Evolutionary conservation across 495 filamentous ascomycete genomes (phyloP).

Genomic region (Talaromyces proteolyticus): DNA sequence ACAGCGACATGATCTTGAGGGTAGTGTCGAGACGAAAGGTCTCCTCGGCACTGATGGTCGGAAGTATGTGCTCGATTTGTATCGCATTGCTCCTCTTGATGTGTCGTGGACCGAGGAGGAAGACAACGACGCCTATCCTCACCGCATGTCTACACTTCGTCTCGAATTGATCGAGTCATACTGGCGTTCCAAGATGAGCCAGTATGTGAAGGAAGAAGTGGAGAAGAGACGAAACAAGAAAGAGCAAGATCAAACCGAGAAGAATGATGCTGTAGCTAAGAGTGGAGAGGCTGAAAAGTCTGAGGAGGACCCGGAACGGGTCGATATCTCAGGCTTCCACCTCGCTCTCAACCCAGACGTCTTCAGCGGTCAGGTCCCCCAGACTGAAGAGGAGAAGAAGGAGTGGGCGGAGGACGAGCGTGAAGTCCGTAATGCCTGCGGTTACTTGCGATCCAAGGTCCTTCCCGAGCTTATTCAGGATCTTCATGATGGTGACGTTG

Average conservation of each 20-base stretch:
- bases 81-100: constrained; percentile 90
- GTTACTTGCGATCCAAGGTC: constrained; percentile 64
- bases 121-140: constrained; percentile 66
- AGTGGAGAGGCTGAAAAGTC: constrained; percentile 23
- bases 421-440: constrained; percentile 79
- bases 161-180: constrained; percentile 83
- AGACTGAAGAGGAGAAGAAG: constrained; percentile 84
- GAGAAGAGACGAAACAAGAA: constrained; percentile 45
- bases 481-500: constrained; percentile 85
- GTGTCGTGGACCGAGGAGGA: constrained; percentile 82
- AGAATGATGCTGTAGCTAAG: constrained; percentile 39
- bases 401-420: constrained; percentile 81
- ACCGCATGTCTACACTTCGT: constrained; percentile 89
- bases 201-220: constrained; percentile 75
- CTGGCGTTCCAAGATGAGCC: constrained; percentile 77
- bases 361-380: constrained; percentile 85
- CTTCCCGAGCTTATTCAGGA: constrained; percentile 76
- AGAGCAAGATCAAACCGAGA: constrained; percentile 24
- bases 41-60: constrained; percentile 93
- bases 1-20: constrained; percentile 85
- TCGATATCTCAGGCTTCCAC: constrained; percentile 82
- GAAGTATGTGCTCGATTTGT: constrained; percentile 95
- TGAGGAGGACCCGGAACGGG: constrained; percentile 48
- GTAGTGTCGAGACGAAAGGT: constrained; percentile 97
- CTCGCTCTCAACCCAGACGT: constrained; percentile 93